Conservation (phyloP, 2,329 filamentous ascomycete species). For the Sporothrix dimorphospora region DNA sequence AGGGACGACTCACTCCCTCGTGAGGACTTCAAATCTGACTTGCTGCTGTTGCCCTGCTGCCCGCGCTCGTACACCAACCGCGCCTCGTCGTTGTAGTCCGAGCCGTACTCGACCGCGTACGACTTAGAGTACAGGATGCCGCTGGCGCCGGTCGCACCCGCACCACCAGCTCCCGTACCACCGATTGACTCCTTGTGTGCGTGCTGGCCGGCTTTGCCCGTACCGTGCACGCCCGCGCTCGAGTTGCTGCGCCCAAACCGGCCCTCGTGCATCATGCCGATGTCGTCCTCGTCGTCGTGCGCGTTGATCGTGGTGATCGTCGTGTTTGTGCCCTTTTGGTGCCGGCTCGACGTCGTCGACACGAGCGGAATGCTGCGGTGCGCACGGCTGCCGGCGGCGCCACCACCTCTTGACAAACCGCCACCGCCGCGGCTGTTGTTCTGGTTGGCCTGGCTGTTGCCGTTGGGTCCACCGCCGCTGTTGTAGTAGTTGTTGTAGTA, state of each 20-base stretch:
- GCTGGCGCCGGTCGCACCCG: neutral
- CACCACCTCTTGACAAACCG: neutral
- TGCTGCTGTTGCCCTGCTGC: constrained; percentile 14
- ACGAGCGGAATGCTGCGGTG: constrained; percentile 29
- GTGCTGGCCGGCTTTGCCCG: neutral
- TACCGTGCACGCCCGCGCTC: neutral
- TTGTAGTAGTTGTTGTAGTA: constrained; percentile 28
- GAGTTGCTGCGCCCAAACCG: constrained; percentile 16
- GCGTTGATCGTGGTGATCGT: constrained; percentile 25
- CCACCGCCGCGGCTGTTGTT: neutral
- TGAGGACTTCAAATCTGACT: constrained; percentile 26
- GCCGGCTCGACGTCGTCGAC: constrained; percentile 12
- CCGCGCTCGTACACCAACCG: constrained; percentile 27
- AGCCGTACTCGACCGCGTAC: constrained; percentile 33
- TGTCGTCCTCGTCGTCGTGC: constrained; percentile 11
- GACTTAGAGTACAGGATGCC: constrained; percentile 33
- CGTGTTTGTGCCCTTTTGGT: constrained; percentile 26
- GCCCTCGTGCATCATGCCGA: constrained; percentile 5
- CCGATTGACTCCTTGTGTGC: neutral
- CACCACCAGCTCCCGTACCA: neutral
- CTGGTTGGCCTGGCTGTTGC: neutral
- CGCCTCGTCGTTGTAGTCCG: constrained; percentile 31
- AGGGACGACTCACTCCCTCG: constrained; percentile 28
- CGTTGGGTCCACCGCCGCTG: neutral
- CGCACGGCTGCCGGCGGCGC: neutral